Percentiles rank a stretch among this genome's conserved stretches.
Evolutionary conservation across 2,329 filamentous ascomycete species (phyloP).

Genomic region (Diaporthe australafricana): DNA sequence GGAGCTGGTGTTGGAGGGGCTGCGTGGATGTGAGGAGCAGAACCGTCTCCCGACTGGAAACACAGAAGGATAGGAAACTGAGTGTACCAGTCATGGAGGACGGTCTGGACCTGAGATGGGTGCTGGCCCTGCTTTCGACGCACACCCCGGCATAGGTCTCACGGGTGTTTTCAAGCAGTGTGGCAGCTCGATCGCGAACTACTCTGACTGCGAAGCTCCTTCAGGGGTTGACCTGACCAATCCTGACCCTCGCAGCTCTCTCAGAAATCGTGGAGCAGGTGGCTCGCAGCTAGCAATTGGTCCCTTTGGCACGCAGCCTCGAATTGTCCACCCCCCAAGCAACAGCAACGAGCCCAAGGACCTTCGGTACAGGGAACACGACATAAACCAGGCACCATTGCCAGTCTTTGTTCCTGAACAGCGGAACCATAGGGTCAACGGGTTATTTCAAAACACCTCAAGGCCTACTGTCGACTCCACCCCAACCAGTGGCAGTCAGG

Average conservation of each 20-base stretch:
- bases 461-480: neutral
- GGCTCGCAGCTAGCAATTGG: neutral
- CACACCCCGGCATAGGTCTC: neutral
- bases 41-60: conserved; percentile 32
- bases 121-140: conserved; percentile 22
- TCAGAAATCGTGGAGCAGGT: neutral
- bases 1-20: neutral
- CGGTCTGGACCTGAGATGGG: conserved; percentile 25
- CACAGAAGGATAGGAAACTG: conserved; percentile 35
- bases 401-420: conserved; percentile 46
- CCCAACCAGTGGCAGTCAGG: neutral
- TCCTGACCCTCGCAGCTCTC: neutral
- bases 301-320: conserved; percentile 1
- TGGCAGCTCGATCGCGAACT: conserved; percentile 38
- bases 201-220: conserved; percentile 42
- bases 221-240: neutral
- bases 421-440: conserved; percentile 48
- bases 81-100: conserved; percentile 30
- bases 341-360: conserved; percentile 35
- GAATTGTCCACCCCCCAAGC: conserved; percentile 35
- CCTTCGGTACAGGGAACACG: conserved; percentile 33
- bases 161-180: conserved; percentile 30
- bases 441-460: conserved; percentile 42
- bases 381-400: conserved; percentile 23
- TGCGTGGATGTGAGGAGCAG: conserved; percentile 6